Percentiles rank a stretch among this genome's conserved stretches.
Conservation (phyloP, 129 eudicot genomes). For the Glebionis coronaria region DNA sequence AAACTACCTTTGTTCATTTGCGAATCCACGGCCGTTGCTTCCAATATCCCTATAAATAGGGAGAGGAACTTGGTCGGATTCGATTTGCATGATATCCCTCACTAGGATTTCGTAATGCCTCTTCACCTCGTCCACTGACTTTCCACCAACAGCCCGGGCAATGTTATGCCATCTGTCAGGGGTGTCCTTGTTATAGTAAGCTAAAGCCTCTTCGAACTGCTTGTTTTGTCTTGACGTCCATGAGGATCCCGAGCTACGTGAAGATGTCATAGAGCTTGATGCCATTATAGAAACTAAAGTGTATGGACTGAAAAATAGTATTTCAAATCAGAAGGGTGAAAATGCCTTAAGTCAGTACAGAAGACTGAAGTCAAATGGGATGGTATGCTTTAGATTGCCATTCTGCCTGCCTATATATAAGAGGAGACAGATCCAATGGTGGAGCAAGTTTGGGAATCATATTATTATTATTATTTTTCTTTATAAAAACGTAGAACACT, state of each 20-base stretch:
- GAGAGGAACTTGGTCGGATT: slow-evolving; percentile 65
- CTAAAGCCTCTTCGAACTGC: slow-evolving; percentile 84
- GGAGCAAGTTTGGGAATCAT: slow-evolving; percentile 62
- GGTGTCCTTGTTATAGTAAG: slow-evolving; percentile 65
- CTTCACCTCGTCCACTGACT: slow-evolving; percentile 77
- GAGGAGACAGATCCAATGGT: slow-evolving; percentile 35
- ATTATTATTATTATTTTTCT: slow-evolving; percentile 2
- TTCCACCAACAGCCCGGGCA: slow-evolving; percentile 64
- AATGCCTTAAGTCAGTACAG: slow-evolving; percentile 33
- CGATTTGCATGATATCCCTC: slow-evolving; percentile 72
- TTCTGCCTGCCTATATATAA: slow-evolving; percentile 41
- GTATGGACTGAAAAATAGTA: neutral
- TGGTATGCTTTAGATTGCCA: slow-evolving; percentile 40
- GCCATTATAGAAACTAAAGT: slow-evolving; percentile 42
- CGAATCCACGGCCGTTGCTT: slow-evolving; percentile 47
- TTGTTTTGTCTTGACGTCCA: slow-evolving; percentile 83
- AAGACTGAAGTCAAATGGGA: slow-evolving; percentile 41
- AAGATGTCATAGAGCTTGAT: slow-evolving; percentile 55
- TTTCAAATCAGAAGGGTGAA: slow-evolving; percentile 18
- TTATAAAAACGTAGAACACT: slow-evolving; percentile 24
- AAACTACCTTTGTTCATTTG: slow-evolving; percentile 58
- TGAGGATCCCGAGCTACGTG: slow-evolving; percentile 44
- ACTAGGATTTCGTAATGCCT: slow-evolving; percentile 63
- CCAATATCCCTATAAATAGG: slow-evolving; percentile 57
- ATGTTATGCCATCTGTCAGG: slow-evolving; percentile 84